Evolutionary conservation across 2,329 filamentous ascomycete species (phyloP).

Genomic region (Hypoxylon sp.): DNA sequence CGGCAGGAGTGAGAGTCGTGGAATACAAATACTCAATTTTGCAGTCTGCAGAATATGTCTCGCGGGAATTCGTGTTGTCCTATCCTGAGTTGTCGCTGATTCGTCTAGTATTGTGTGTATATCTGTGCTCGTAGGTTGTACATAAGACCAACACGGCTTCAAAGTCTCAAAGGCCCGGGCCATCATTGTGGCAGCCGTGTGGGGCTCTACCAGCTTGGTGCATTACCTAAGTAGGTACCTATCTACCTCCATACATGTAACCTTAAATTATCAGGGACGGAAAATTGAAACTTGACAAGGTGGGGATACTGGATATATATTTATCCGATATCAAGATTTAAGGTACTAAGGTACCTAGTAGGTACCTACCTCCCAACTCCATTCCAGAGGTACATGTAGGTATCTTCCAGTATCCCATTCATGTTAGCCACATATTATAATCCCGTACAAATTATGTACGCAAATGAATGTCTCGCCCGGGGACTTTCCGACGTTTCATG

Average conservation of each 20-base stretch:
- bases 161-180: slow-evolving; percentile 5
- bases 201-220: slow-evolving; percentile 3
- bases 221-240: slow-evolving; percentile 9
- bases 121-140: slow-evolving; percentile 6
- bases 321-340: slow-evolving; percentile 11
- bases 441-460: not conserved
- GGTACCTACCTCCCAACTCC: too few species aligned
- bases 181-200: slow-evolving; percentile 19
- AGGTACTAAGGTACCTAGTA: too few species aligned
- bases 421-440: too few species aligned
- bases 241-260: too few species aligned
- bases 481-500: slow-evolving; percentile 16
- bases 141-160: not conserved
- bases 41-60: slow-evolving; percentile 10
- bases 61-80: slow-evolving; percentile 6
- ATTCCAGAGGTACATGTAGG: too few species aligned
- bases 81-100: slow-evolving; percentile 8
- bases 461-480: slow-evolving; percentile 12
- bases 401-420: too few species aligned
- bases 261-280: not conserved
- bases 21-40: slow-evolving; percentile 13
- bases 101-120: slow-evolving; percentile 17
- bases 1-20: slow-evolving; percentile 6
- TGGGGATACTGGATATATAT: slow-evolving; percentile 14
- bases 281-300: not conserved